Conservation (phyloP, 257 asterid genomes). For the Sherardia arvensis region DNA sequence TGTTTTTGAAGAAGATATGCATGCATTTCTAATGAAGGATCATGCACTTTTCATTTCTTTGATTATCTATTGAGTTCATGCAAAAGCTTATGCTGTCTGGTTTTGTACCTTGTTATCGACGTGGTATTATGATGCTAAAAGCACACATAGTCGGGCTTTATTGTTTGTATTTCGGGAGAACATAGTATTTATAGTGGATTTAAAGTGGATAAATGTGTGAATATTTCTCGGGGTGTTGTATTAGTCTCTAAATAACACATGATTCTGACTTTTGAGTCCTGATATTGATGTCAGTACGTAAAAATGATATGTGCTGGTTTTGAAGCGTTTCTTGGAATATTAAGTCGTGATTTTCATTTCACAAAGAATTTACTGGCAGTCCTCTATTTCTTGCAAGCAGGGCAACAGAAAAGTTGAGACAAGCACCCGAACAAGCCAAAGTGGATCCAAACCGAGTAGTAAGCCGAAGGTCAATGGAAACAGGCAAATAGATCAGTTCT, state of each 20-base stretch:
- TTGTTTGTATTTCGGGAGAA: not conserved
- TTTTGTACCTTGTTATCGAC: not conserved
- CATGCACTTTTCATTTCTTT: not conserved
- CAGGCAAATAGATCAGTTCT: conserved; percentile 82
- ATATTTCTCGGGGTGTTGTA: not conserved
- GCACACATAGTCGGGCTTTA: not conserved
- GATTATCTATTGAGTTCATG: not conserved
- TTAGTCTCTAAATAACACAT: not conserved
- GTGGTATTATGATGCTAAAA: not conserved
- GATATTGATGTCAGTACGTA: not conserved
- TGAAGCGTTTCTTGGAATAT: not conserved
- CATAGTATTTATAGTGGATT: not conserved
- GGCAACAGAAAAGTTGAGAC: conserved; percentile 30
- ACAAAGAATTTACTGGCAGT: conserved; percentile 1
- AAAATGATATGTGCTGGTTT: not conserved
- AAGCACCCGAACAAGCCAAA: conserved; percentile 36
- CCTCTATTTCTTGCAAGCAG: conserved; percentile 25
- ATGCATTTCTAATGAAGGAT: not conserved
- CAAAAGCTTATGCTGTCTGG: not conserved
- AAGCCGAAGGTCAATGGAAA: conserved; percentile 38
- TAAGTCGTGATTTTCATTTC: not conserved
- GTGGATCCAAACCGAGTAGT: conserved; percentile 31
- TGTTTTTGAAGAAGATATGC: not conserved
- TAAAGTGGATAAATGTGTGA: not conserved
- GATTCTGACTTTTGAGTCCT: not conserved